Evolutionary conservation across 1,139 yeast genomes (phyloP).

Genomic region (Taiozyma sp.): DNA sequence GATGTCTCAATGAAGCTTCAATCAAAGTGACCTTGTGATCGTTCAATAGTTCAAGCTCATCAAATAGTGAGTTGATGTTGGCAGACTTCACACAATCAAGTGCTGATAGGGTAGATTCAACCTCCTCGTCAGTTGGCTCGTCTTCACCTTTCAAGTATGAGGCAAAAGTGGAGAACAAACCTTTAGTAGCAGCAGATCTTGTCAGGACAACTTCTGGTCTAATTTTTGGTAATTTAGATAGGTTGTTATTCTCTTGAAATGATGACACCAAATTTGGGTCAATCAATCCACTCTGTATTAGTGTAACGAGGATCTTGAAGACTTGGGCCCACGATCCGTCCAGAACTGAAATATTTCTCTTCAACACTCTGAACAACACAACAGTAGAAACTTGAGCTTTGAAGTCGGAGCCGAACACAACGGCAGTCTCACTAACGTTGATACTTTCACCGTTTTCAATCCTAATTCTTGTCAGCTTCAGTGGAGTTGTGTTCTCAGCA

Average conservation of each 20-base stretch:
- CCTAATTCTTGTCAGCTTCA: conserved; percentile 21
- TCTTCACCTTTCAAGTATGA: conserved; percentile 92
- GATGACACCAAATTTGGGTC: conserved; percentile 63
- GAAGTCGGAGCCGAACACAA: conserved; percentile 83
- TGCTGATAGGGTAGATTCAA: conserved; percentile 79
- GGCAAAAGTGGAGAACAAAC: conserved; percentile 84
- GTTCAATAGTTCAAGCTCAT: conserved; percentile 5
- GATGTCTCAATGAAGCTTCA: conserved; percentile 25
- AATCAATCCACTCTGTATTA: conserved; percentile 71
- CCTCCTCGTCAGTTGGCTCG: conserved; percentile 90
- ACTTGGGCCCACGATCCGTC: conserved; percentile 55
- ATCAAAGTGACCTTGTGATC: conserved; percentile 10
- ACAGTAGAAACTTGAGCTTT: conserved; percentile 89
- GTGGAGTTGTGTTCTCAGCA: conserved; percentile 7
- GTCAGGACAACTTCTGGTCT: conserved; percentile 62
- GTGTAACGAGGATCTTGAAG: conserved; percentile 53
- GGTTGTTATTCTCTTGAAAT: conserved; percentile 50
- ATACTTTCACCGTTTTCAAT: conserved; percentile 39
- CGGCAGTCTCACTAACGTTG: conserved; percentile 77
- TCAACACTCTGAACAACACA: conserved; percentile 74
- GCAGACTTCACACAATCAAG: conserved; percentile 64
- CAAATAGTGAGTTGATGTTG: conserved; percentile 13
- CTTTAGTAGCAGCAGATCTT: conserved; percentile 58
- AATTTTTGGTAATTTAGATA: conserved; percentile 55
- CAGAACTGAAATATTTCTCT: conserved; percentile 39